Conservation (phyloP, 2,329 filamentous ascomycete species). For the Fusarium sp. region DNA sequence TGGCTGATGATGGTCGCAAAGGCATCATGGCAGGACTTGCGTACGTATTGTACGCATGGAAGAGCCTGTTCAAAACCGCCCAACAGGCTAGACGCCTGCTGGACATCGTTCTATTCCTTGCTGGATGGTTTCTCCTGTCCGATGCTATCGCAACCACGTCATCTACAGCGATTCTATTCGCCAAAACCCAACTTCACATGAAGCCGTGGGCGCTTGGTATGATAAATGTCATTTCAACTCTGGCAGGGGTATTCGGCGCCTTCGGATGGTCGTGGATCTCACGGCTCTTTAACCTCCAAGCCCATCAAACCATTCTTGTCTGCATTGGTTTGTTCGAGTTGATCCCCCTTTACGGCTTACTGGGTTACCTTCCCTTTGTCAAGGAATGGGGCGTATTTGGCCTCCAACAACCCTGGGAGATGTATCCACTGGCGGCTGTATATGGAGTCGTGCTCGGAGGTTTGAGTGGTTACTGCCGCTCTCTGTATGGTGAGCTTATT, state of each 20-base stretch:
- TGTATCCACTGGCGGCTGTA: constrained; percentile 90
- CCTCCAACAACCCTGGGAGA: constrained; percentile 94
- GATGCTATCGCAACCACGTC: constrained; percentile 95
- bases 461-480: constrained; percentile 89
- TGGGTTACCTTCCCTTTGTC: constrained; percentile 87
- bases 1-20: constrained; percentile 58
- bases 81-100: constrained; percentile 76
- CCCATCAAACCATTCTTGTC: constrained; percentile 89
- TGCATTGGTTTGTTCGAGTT: constrained; percentile 91
- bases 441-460: constrained; percentile 97
- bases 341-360: constrained; percentile 89
- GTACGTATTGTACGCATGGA: constrained; percentile 88
- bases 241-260: constrained; percentile 84
- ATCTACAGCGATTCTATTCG: constrained; percentile 93
- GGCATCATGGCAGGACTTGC: constrained; percentile 63
- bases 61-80: constrained; percentile 81
- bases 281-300: constrained; percentile 71
- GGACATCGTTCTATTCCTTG: constrained; percentile 81
- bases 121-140: constrained; percentile 92
- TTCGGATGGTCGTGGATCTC: constrained; percentile 90
- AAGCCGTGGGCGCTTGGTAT: constrained; percentile 84
- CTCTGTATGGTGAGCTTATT: constrained; percentile 91
- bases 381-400: constrained; percentile 79
- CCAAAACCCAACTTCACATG: constrained; percentile 94
- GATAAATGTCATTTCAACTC: constrained; percentile 92